Percentiles rank a stretch among this genome's conserved stretches.
Evolutionary conservation across 2,329 filamentous ascomycete genomes (phyloP).

Genomic region (Leptodontidium sp.): DNA sequence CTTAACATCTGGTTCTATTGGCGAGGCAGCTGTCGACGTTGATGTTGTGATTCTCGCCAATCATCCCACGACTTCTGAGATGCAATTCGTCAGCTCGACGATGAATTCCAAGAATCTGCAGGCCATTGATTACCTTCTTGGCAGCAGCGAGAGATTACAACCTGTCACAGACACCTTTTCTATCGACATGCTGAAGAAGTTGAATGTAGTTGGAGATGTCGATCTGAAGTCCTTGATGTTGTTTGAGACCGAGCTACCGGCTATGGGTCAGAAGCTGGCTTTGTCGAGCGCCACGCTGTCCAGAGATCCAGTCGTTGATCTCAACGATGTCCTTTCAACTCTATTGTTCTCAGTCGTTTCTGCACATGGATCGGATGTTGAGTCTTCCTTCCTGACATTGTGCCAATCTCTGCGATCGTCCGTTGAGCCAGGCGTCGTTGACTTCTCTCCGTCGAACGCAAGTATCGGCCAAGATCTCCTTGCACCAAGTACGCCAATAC

Average conservation of each 20-base stretch:
- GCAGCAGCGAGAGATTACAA: conserved; percentile 47
- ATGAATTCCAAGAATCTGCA: conserved; percentile 38
- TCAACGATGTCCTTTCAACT: conserved; percentile 38
- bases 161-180: conserved; percentile 59
- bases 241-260: conserved; percentile 70
- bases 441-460: conserved; percentile 4
- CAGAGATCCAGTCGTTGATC: conserved; percentile 59
- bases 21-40: conserved; percentile 24
- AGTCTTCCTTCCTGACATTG: conserved; percentile 5
- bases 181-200: conserved; percentile 61
- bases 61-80: conserved; percentile 41
- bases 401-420: background rate
- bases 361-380: conserved; percentile 35
- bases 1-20: conserved; percentile 17
- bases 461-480: background rate
- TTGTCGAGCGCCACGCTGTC: conserved; percentile 46
- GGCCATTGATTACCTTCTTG: conserved; percentile 43
- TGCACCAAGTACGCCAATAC: background rate
- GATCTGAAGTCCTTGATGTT: conserved; percentile 67
- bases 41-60: conserved; percentile 45
- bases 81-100: conserved; percentile 41
- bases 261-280: conserved; percentile 60
- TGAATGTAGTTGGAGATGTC: conserved; percentile 60
- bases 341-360: conserved; percentile 38
- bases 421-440: conserved; percentile 2